Evolutionary conservation across 768 basidiomycete species (phyloP).

Genomic region (Phlebiopsis flavidoalba): DNA sequence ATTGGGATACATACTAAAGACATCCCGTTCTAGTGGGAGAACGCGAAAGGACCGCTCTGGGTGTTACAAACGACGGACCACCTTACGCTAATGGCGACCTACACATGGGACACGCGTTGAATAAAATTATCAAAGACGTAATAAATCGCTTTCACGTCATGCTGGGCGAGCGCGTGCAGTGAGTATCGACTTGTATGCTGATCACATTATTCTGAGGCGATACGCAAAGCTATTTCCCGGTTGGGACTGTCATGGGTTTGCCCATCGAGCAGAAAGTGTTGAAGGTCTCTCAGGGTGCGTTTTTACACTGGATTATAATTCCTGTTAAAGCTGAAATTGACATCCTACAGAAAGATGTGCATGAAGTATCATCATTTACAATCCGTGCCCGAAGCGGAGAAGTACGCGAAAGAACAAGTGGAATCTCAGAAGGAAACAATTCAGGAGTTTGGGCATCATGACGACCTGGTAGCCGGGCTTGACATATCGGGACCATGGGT

Average conservation of each 20-base stretch:
- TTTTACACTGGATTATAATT: conserved; percentile 1
- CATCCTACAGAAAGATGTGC: conserved; percentile 45
- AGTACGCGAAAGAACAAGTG: conserved; percentile 71
- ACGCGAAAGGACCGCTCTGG: conserved; percentile 64
- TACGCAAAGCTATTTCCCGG: conserved; percentile 79
- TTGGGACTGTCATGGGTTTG: conserved; percentile 97
- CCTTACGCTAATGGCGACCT: conserved; percentile 96
- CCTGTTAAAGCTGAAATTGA: neutral
- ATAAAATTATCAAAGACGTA: conserved; percentile 95
- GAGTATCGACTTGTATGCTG: conserved; percentile 25
- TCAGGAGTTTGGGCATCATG: conserved; percentile 83
- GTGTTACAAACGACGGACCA: conserved; percentile 93
- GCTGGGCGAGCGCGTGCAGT: conserved; percentile 79
- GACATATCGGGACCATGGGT: conserved; percentile 89
- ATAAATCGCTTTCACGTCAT: conserved; percentile 86
- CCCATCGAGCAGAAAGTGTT: conserved; percentile 96
- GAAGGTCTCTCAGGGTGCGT: conserved; percentile 62
- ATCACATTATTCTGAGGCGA: neutral
- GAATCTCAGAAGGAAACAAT: conserved; percentile 73
- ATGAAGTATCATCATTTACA: conserved; percentile 45
- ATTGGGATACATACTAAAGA: neutral
- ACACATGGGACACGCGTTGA: conserved; percentile 95
- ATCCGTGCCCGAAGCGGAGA: conserved; percentile 70
- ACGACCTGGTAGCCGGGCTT: conserved; percentile 73
- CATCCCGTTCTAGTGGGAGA: conserved; percentile 45